These are phyloP conservation scores for Knoxdaviesia capensis DNA, from an alignment of 2,329 filamentous ascomycete species.

Conservation along the genomic window DNA sequence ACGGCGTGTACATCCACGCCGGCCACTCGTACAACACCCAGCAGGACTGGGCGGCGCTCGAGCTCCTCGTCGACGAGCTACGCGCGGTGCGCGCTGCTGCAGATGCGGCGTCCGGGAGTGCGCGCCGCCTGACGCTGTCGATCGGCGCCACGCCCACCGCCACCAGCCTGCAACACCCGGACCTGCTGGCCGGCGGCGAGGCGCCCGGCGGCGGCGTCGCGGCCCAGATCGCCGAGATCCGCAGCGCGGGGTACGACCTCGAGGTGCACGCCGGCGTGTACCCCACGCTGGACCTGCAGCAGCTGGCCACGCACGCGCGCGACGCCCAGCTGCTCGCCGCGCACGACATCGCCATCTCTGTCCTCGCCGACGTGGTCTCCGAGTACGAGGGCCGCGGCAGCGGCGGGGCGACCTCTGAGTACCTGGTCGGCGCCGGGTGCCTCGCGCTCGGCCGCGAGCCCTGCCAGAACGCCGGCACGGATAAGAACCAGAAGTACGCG, in stretches of 20 bases:
- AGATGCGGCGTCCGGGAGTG: neutral
- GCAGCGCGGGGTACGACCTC: conserved; percentile 19
- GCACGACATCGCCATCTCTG: conserved; percentile 41
- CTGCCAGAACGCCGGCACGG: conserved; percentile 28
- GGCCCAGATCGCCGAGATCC: conserved; percentile 5
- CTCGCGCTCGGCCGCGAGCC: conserved; percentile 55
- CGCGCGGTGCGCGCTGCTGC: conserved; percentile 15
- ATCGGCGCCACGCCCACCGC: conserved; percentile 63
- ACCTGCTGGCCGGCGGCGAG: conserved; percentile 6
- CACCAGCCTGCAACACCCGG: conserved; percentile 39
- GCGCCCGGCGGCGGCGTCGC: conserved; percentile 12
- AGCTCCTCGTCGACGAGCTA: conserved; percentile 37
- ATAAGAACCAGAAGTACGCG: conserved; percentile 27
- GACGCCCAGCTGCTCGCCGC: conserved; percentile 21
- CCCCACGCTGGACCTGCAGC: conserved; percentile 57
- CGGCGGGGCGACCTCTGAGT: conserved; percentile 33
- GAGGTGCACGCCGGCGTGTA: conserved; percentile 66
- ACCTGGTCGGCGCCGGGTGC: conserved; percentile 45
- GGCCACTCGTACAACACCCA: conserved; percentile 49
- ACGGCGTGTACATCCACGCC: conserved; percentile 54
- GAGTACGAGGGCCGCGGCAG: conserved; percentile 40
- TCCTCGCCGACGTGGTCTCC: conserved; percentile 53
- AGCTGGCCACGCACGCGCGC: conserved; percentile 49
- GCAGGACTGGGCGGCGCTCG: conserved; percentile 32
- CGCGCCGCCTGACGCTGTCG: conserved; percentile 29